Base-by-base conservation (phyloP, 208 protist genomes). In the Trypanosoma melophagium region DNA sequence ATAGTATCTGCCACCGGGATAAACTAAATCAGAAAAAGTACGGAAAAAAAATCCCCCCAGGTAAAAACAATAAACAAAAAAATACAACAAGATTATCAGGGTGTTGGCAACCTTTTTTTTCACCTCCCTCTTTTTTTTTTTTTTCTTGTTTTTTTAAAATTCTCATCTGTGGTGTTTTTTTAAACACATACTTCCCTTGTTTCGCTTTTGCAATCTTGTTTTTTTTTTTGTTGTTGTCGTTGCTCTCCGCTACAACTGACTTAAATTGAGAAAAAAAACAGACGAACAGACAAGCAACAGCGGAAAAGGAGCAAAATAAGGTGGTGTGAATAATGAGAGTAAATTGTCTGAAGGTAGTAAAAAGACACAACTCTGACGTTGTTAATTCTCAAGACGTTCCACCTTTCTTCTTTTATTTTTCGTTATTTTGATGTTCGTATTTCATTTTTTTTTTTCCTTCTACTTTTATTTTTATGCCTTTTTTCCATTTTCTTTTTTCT, bases 121-220 rank as follows among this genome's bases (percentile, higher is more conserved):
- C 40, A 44, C 12, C 7, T 44, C 40, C 40, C 7, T 44, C 40
- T 12, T 44, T 62, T 24, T 16, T 0, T 41, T 16, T 4, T 54
- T 56, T 35, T 62, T 68, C n/a, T 67, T 44, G 58, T 60, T 68
- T 55, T 21, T 60, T 69, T 51, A 24, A 35, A 62, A 24, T 56
- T 59, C 54, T 50, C 51, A 42, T 58, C 22, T 63, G n/a, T 49
- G 28, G 42, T 58, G 54, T 70, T 60, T 76, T 70, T 62, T 56
- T 67, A 12, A 44, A 44, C 7, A 12, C 40, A 14, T 44, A 44
- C 12, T 44, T 44, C 7, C 12, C 8, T 44, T 44, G 40, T 44
- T 14, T 12, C 12, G 7, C 40, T 44, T 44, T 44, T 44, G 8
- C 12, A 14, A 14, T 44, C 12, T 12, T 44, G 7, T 44, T 44